phyloP scores from a whole-genome alignment of 2,329 filamentous ascomycete species.

The Cladophialophora carrionii region DNA sequence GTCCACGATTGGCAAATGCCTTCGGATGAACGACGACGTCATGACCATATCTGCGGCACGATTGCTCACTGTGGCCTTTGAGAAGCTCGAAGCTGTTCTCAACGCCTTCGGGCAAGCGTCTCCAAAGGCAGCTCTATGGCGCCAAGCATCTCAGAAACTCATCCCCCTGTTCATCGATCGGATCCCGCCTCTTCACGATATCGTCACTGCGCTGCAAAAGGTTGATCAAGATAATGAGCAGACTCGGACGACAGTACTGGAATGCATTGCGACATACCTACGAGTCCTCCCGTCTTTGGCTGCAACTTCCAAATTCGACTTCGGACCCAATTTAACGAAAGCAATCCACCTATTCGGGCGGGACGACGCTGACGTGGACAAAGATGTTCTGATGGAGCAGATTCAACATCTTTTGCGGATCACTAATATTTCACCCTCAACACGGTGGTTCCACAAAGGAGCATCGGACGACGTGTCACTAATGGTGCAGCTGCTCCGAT shows the following conservation, averaged over 20 bases:
- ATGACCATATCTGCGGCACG: slow-evolving; percentile 83
- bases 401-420: slow-evolving; percentile 80
- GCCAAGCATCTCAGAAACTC: slow-evolving; percentile 68
- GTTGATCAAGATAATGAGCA: slow-evolving; percentile 70
- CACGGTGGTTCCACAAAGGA: slow-evolving; percentile 86
- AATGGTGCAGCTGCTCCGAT: slow-evolving; percentile 49
- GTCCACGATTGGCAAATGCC: slow-evolving; percentile 75
- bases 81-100: slow-evolving; percentile 71
- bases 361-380: slow-evolving; percentile 48
- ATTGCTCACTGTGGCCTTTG: slow-evolving; percentile 74
- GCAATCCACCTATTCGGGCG: slow-evolving; percentile 66
- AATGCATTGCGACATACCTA: slow-evolving; percentile 82
- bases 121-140: slow-evolving; percentile 62
- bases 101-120: slow-evolving; percentile 60
- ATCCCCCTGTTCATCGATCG: slow-evolving; percentile 75
- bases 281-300: slow-evolving; percentile 78
- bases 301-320: slow-evolving; percentile 82
- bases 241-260: slow-evolving; percentile 76
- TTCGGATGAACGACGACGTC: slow-evolving; percentile 76
- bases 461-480: slow-evolving; percentile 50
- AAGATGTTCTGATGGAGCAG: slow-evolving; percentile 68
- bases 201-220: slow-evolving; percentile 73
- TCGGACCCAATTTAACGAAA: slow-evolving; percentile 73
- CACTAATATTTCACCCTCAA: slow-evolving; percentile 76
- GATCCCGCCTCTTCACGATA: slow-evolving; percentile 79